These are phyloP conservation scores for Kappamyces sp. DNA, from an alignment of 192 early-diverging fungal genomes.

Conservation along the genomic window DNA sequence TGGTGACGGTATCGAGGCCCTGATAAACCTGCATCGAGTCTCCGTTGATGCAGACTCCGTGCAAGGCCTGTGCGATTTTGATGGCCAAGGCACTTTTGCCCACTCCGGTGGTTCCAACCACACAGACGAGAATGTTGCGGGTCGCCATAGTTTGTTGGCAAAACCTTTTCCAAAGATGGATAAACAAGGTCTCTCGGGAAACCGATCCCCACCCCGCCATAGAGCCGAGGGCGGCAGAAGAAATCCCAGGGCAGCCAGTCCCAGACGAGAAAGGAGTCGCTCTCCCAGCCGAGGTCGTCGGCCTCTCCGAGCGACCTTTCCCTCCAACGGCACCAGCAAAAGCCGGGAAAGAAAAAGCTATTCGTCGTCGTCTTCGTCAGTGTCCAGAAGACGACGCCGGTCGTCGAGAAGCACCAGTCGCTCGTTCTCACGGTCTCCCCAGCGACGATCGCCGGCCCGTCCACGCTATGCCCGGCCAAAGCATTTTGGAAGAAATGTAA, in stretches of 20 bases:
- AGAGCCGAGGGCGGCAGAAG: too few relatives aligned
- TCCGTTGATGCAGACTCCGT: conserved; percentile 89
- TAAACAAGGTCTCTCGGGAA: too few relatives aligned
- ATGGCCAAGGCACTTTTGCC: conserved; percentile 95
- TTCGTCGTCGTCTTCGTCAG: not conserved
- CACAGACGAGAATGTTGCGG: conserved; percentile 14
- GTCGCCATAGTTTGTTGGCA: too few relatives aligned
- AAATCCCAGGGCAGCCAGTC: too few relatives aligned
- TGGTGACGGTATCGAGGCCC: conserved; percentile 88
- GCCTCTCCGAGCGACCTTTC: too few relatives aligned
- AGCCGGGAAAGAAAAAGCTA: not conserved
- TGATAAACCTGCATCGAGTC: conserved; percentile 96
- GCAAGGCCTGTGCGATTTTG: conserved; percentile 70
- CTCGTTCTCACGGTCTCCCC: not conserved
- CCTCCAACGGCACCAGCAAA: conserved; percentile 7
- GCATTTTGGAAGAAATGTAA: too few relatives aligned
- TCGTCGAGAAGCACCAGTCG: conserved; percentile 8
- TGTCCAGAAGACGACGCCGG: conserved; percentile 1
- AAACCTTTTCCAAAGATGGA: too few relatives aligned
- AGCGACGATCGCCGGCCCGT: not conserved
- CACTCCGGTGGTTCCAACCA: conserved; percentile 83
- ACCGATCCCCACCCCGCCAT: too few relatives aligned
- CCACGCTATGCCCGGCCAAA: not conserved
- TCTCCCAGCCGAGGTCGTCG: too few relatives aligned
- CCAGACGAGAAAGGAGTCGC: too few relatives aligned